Base-by-base conservation (phyloP, 768 basidiomycete species). In the Dentipellis sp. region DNA sequence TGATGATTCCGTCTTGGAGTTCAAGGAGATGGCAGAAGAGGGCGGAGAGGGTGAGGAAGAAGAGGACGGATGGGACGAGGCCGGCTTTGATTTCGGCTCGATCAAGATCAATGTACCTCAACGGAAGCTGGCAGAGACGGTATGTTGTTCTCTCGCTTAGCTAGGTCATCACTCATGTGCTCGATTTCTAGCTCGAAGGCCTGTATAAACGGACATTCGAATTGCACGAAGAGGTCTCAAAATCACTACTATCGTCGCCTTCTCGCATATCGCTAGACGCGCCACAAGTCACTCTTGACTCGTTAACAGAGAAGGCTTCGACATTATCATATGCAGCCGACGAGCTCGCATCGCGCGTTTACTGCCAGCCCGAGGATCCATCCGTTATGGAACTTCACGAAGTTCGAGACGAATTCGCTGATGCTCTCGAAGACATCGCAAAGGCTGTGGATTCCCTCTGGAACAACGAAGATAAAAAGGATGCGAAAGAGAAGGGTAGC, bases 61-160 rank as follows among this genome's bases (percentile, higher is more conserved):
- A 4, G 52, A 54, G 11, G 60, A 59, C 22, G 56, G 55, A 14
- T 60, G 59, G 59, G 54, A 56, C n/a, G 61, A 62, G 39, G 56
- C 37, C 1, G 60, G 57, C 21, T 56, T 62, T 12, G 52, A 53
- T 45, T 17, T 54, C 22, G 37, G 52, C 21, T 17, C 19, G 12
- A 12, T 42, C 29, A 40, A 57, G 29, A 37, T 45, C 34, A 49
- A 34, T 8, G 51, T 56, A 2, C 54, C 51, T 21, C 59, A 60
- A 34, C 42, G 39, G 22, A 22, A 60, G 36, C 52, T 62, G 39
- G 59, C 56, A 12, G 55, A 58, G 38, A 58, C 16, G 10, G 61
- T 60, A 37, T 37, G 56, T 49, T 11, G n/a, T 39, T 19, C 36
- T 16, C 19, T 39, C 23, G 17, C 29, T 38, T 4, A 9, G n/a